Conservation (phyloP, 164 flowering plant species). For the Magnolia officinalis region DNA sequence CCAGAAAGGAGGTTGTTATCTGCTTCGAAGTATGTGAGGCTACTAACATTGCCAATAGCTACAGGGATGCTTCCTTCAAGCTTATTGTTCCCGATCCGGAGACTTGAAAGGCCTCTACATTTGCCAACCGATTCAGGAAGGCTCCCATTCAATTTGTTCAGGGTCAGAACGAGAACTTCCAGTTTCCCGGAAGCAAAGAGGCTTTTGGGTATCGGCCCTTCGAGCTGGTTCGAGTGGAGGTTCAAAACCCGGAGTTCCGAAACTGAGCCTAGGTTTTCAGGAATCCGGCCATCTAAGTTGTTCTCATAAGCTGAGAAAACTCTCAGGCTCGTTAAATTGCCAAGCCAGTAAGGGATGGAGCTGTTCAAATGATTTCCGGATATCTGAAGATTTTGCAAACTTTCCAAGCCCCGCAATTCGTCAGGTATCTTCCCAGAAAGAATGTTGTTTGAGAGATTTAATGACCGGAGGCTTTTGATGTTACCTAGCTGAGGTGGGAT, state of each 20-base stretch:
- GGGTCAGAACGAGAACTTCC: slow-evolving; percentile 68
- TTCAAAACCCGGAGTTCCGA: slow-evolving; percentile 67
- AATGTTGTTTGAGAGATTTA: slow-evolving; percentile 76
- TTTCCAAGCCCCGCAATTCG: slow-evolving; percentile 50
- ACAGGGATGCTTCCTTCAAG: slow-evolving; percentile 71
- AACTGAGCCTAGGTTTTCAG: slow-evolving; percentile 57
- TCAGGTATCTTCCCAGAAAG: slow-evolving; percentile 64
- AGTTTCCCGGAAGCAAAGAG: slow-evolving; percentile 71
- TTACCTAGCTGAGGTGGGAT: slow-evolving; percentile 63
- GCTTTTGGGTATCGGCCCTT: slow-evolving; percentile 70
- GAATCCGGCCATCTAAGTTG: slow-evolving; percentile 56
- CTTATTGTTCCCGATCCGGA: slow-evolving; percentile 78
- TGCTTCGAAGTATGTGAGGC: slow-evolving; percentile 88
- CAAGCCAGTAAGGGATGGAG: slow-evolving; percentile 76
- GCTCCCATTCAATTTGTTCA: slow-evolving; percentile 59
- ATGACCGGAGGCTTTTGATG: slow-evolving; percentile 57
- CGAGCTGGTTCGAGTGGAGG: slow-evolving; percentile 83
- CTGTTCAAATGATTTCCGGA: slow-evolving; percentile 68
- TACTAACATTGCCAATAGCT: slow-evolving; percentile 64
- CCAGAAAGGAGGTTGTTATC: slow-evolving; percentile 82
- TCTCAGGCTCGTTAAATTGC: slow-evolving; percentile 58
- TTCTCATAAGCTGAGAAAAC: slow-evolving; percentile 92
- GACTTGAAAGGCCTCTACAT: slow-evolving; percentile 66
- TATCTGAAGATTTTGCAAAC: slow-evolving; percentile 57
- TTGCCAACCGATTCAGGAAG: slow-evolving; percentile 65